phyloP scores from a whole-genome alignment of 2,329 filamentous ascomycete species.

The Penicillium occitanis region DNA sequence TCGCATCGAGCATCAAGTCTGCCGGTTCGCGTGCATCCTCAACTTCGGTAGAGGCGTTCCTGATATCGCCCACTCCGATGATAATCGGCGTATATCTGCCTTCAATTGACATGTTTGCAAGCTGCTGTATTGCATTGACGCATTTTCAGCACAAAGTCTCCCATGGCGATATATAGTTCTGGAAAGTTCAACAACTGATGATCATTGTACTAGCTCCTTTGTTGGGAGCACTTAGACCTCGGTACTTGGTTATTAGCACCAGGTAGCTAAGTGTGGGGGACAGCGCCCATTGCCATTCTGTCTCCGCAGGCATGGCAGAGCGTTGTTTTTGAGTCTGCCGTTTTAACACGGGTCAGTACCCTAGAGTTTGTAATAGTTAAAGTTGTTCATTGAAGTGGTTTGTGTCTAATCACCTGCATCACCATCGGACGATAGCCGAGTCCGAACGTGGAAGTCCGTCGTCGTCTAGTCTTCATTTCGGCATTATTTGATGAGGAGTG shows the following conservation, averaged over 20 bases:
- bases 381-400: not conserved
- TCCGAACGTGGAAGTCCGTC: not conserved
- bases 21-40: constrained; percentile 60
- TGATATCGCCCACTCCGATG: constrained; percentile 62
- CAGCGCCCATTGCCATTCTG: not conserved
- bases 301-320: not conserved
- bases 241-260: not conserved
- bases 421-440: not conserved
- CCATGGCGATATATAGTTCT: not conserved
- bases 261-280: not conserved
- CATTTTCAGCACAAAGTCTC: not conserved
- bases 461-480: not conserved
- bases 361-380: not conserved
- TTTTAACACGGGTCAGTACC: not conserved
- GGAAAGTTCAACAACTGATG: not conserved
- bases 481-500: not conserved
- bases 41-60: constrained; percentile 55
- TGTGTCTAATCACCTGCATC: not conserved
- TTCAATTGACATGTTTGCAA: constrained; percentile 8
- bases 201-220: not conserved
- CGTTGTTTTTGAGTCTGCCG: not conserved
- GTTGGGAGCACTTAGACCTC: not conserved
- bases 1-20: constrained; percentile 59
- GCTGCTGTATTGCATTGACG: not conserved
- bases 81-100: constrained; percentile 51